Base-by-base conservation (phyloP, 805 yeast species). In the Pichia phayaonensis region DNA sequence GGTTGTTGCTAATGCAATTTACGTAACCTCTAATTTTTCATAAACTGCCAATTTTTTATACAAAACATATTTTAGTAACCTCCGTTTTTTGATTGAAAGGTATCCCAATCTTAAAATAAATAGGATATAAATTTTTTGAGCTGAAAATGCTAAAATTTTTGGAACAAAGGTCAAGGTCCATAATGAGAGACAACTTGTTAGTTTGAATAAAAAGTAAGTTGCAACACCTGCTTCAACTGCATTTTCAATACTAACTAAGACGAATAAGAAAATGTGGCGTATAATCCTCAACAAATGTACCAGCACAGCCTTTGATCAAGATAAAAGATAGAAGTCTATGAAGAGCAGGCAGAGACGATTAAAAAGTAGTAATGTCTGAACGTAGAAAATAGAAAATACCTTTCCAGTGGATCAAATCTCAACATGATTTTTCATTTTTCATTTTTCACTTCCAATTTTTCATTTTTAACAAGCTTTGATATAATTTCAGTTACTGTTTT, bases 181-280 rank as follows among this genome's bases (percentile, higher is more conserved):
- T 51, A 90, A 67, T 23, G 95, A 79, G 66, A 90, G 72, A 78
- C 83, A 74, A 31, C 87, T 81, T 56, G 95, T 85, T 61, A 90
- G 69, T 68, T 82, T 79, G 75, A 80, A 86, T 55, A 81, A 69
- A 47, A 82, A 63, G 69, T 77, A 87, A n/a, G 83, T 70, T 39
- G 71, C 62, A 61, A 82, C 81, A 49, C 88, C 90, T 48, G 87
- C 81, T 70, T 80, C 83, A 63, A 83, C 77, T 46, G 96, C 84
- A 55, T 77, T 65, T 70, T 82, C 84, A 61, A 88, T 74, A 68
- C 86, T 83, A 55, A 77, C 81, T 50, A 95, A 79, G 63, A 80
- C 83, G 50, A 83, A 64, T 52, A 85, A 64, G 69, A 55, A 68
- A 65, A 58, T 76, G 73, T n/a, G 62, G 53, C 20, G 67, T 60